Conservation (phyloP, 1,284 basidiomycete genomes). For the Laetiporus sulphureus region DNA sequence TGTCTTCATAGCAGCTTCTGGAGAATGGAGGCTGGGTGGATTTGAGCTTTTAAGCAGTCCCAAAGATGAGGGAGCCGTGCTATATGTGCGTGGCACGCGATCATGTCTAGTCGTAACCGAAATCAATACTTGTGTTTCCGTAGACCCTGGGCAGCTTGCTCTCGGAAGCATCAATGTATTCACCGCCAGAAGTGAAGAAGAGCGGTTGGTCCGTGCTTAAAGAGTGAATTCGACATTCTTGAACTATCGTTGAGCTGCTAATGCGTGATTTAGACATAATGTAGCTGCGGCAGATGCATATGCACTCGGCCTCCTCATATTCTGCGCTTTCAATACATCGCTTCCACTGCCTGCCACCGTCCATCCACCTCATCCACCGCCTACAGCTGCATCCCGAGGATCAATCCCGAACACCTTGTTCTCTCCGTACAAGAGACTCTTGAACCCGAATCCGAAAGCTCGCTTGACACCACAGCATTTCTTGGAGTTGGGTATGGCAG, state of each 20-base stretch:
- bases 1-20: constrained; percentile 85
- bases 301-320: constrained; percentile 79
- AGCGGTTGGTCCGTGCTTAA: constrained; percentile 79
- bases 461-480: constrained; percentile 76
- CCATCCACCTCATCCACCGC: constrained; percentile 66
- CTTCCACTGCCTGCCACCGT: constrained; percentile 65
- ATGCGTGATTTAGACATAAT: constrained; percentile 45
- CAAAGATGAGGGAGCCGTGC: constrained; percentile 66
- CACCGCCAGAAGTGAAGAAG: constrained; percentile 89
- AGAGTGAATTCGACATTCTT: constrained; percentile 48
- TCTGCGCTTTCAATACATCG: constrained; percentile 80
- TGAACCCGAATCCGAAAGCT: constrained; percentile 82
- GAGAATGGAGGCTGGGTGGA: constrained; percentile 95
- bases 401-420: constrained; percentile 76
- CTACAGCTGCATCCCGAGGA: constrained; percentile 69
- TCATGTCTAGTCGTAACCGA: constrained; percentile 10
- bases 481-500: constrained; percentile 74
- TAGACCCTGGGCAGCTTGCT: constrained; percentile 69
- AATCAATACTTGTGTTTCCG: constrained; percentile 20
- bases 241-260: constrained; percentile 6
- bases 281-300: constrained; percentile 78
- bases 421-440: constrained; percentile 77
- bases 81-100: constrained; percentile 66
- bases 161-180: constrained; percentile 51
- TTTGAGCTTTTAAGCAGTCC: constrained; percentile 87